phyloP scores from a whole-genome alignment of 2,329 filamentous ascomycete genomes.

The Aspergillus bombycis region DNA sequence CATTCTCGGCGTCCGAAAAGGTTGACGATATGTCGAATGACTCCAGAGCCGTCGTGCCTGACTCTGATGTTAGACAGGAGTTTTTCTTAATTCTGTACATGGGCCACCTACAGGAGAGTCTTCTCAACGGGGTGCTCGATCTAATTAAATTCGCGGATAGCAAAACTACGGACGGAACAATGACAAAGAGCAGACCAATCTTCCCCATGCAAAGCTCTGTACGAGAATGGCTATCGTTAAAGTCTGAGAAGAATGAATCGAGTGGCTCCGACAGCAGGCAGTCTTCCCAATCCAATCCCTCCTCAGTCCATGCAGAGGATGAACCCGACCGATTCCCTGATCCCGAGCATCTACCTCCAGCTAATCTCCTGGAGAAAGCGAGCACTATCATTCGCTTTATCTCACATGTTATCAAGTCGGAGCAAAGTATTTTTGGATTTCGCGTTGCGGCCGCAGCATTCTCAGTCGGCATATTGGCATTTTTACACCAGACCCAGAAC shows the following conservation, averaged over 20 bases:
- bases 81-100: slow-evolving; percentile 66
- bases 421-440: slow-evolving; percentile 70
- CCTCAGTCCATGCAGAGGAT: slow-evolving; percentile 56
- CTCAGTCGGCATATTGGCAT: slow-evolving; percentile 69
- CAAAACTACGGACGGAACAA: slow-evolving; percentile 65
- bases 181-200: slow-evolving; percentile 64
- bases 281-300: slow-evolving; percentile 21
- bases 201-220: slow-evolving; percentile 63
- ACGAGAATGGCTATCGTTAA: slow-evolving; percentile 58
- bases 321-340: slow-evolving; percentile 52
- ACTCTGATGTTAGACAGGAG: slow-evolving; percentile 52
- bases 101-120: slow-evolving; percentile 64
- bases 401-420: slow-evolving; percentile 62
- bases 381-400: slow-evolving; percentile 62
- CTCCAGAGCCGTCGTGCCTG: slow-evolving; percentile 11
- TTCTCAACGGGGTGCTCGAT: slow-evolving; percentile 62
- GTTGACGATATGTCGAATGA: slow-evolving; percentile 32
- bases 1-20: slow-evolving; percentile 32
- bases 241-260: slow-evolving; percentile 14
- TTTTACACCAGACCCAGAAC: slow-evolving; percentile 61
- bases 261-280: slow-evolving; percentile 13
- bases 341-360: slow-evolving; percentile 71
- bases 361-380: slow-evolving; percentile 62
- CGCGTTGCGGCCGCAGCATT: slow-evolving; percentile 72
- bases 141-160: slow-evolving; percentile 68